Base-by-base conservation (phyloP, 1,284 basidiomycete species). In the Tausonia pullulans region DNA sequence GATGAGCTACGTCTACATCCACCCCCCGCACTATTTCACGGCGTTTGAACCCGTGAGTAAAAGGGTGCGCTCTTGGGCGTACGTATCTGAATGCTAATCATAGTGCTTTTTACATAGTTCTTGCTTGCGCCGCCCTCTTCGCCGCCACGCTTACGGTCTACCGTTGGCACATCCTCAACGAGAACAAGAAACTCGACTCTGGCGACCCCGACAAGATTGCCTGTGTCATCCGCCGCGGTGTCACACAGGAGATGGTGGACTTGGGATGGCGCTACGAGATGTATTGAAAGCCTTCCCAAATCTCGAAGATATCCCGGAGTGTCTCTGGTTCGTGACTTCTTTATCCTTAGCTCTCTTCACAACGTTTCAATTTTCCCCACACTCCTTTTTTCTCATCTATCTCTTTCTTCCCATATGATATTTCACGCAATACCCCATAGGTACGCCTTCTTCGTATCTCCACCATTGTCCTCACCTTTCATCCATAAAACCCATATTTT, bases 161-260 rank as follows among this genome's bases (percentile, higher is more conserved):
- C 66, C 63, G 68, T 16, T 70, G 71, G 62, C 72, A 68, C 58
- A 69, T 74, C 39, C 59, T 56, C 8, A 58, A 67, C 52, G 65
- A 72, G 66, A 74, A 74, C 67, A 65, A 65, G 14, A 68, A 68
- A 58, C 69, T 74, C 14, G 71, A 71, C 61, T 62, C 61, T 3
- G 61, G 61, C 43, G 61, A 62, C 55, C 53, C 61, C 10, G 61
- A 44, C 14, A n/a, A 62, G 53, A 56, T 62, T n/a, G 53, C 61
- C 44, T 9, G 56, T 9, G 61, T 62, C 61, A 14, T 62, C 53
- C 55, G 56, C 52, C 43, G 61, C 3, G 61, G 61, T 40, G 61
- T 62, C 16, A 62, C 61, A 39, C 44, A 62, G 39, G 61, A 62
- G 53, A 62, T 62, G 61, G 61, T 62, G 27, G 52, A 43, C n/a